A percentile compares a stretch with the other conserved stretches of the same genome.
These are phyloP conservation scores for Cryptococcus sp. DNA, from an alignment of 1,284 basidiomycete genomes.

Conservation along the genomic window DNA sequence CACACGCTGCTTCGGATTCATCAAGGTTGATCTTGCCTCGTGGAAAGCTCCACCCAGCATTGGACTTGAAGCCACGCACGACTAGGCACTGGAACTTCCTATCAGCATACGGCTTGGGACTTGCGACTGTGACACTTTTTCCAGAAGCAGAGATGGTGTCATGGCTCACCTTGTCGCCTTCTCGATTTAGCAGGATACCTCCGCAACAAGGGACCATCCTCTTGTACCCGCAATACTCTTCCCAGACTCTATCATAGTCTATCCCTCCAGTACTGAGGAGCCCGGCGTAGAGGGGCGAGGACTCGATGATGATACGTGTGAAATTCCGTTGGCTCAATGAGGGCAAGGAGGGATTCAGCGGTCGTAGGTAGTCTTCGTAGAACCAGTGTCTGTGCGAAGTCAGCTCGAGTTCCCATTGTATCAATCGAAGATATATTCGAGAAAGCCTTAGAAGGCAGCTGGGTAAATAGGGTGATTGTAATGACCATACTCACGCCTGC, in stretches of 20 bases:
- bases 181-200: constrained; percentile 88
- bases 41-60: constrained; percentile 96
- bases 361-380: constrained; percentile 97
- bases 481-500: constrained; percentile 74
- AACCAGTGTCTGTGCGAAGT: constrained; percentile 82
- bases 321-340: constrained; percentile 88
- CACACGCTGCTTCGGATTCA: constrained; percentile 79
- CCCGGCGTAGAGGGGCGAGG: constrained; percentile 39
- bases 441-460: background rate
- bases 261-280: constrained; percentile 31
- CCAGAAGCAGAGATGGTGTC: background rate
- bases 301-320: constrained; percentile 82
- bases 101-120: background rate
- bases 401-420: no score
- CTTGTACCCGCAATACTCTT: constrained; percentile 77
- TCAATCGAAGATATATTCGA: constrained; percentile 1
- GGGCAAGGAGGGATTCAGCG: constrained; percentile 82
- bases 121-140: background rate
- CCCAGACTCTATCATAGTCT: constrained; percentile 52
- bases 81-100: constrained; percentile 68
- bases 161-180: constrained; percentile 79
- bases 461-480: background rate
- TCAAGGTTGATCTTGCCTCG: constrained; percentile 98
- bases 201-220: constrained; percentile 98
- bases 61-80: constrained; percentile 97